Conservation (phyloP, 306 rosid species). For the Lathyrus sativus region DNA sequence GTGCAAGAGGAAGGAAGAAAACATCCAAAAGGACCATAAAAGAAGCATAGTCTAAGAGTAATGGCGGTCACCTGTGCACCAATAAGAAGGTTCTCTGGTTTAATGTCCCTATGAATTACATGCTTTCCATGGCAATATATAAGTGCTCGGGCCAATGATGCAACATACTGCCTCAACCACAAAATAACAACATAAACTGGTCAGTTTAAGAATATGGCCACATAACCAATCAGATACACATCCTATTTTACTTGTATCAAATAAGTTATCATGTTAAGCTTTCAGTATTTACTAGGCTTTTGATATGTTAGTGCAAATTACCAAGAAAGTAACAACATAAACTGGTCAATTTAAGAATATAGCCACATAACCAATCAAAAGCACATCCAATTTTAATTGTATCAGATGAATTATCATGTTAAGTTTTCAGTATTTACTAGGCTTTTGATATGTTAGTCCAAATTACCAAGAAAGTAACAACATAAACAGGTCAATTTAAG, state of each 20-base stretch:
- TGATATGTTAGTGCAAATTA: slow-evolving; percentile 7
- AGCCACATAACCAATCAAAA: not conserved
- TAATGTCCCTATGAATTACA: slow-evolving; percentile 95
- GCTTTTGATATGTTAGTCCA: slow-evolving; percentile 3
- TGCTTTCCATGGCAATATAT: slow-evolving; percentile 99
- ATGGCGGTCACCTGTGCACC: slow-evolving; percentile 77
- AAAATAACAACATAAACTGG: slow-evolving; percentile 19
- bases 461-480: not conserved
- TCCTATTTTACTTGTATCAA: not conserved
- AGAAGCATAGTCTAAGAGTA: slow-evolving; percentile 34
- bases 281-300: not conserved
- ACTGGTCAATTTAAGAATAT: slow-evolving; percentile 29
- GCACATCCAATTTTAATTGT: slow-evolving; percentile 7
- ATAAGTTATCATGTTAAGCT: not conserved
- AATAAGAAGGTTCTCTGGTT: slow-evolving; percentile 94
- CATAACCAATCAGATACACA: not conserved
- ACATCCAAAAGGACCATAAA: slow-evolving; percentile 8
- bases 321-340: slow-evolving; percentile 12
- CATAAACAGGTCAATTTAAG: too few species aligned
- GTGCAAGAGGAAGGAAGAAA: slow-evolving; percentile 11
- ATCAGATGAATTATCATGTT: not conserved
- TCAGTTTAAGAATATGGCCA: slow-evolving; percentile 23
- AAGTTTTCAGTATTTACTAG: not conserved
- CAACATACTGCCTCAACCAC: slow-evolving; percentile 74
- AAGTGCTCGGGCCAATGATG: slow-evolving; percentile 94